Conservation (phyloP, 352 stramenopile species). For the Saprolegnia parasitica region DNA sequence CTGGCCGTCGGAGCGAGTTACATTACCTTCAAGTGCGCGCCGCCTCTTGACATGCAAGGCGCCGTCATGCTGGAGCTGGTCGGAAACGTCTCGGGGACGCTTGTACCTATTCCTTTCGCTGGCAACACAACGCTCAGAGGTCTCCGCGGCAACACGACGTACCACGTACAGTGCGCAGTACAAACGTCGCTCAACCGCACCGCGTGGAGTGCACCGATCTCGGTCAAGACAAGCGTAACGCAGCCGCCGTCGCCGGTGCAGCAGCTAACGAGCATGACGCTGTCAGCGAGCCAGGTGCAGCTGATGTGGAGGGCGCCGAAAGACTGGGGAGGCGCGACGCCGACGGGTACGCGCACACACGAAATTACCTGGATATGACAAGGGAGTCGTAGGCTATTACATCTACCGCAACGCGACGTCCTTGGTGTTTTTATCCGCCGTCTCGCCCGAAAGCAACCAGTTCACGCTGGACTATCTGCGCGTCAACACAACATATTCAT, state of each 20-base stretch:
- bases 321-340: neutral
- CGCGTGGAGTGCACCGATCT: neutral
- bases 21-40: neutral
- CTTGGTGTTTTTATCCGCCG: neutral
- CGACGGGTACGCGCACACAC: neutral
- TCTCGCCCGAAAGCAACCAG: neutral
- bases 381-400: neutral
- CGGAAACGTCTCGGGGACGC: neutral
- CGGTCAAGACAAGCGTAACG: neutral
- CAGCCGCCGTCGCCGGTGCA: neutral
- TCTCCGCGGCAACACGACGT: neutral
- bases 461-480: neutral
- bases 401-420: constrained; percentile 1
- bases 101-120: neutral
- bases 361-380: neutral
- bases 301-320: neutral
- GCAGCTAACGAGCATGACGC: neutral
- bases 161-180: constrained; percentile 10
- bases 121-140: neutral
- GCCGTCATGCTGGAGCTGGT: neutral
- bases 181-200: neutral
- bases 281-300: neutral
- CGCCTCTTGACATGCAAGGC: constrained; percentile 14
- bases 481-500: neutral
- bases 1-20: neutral